phyloP scores from a whole-genome alignment of 345 rosid species.

The Melastoma malabathricum region DNA sequence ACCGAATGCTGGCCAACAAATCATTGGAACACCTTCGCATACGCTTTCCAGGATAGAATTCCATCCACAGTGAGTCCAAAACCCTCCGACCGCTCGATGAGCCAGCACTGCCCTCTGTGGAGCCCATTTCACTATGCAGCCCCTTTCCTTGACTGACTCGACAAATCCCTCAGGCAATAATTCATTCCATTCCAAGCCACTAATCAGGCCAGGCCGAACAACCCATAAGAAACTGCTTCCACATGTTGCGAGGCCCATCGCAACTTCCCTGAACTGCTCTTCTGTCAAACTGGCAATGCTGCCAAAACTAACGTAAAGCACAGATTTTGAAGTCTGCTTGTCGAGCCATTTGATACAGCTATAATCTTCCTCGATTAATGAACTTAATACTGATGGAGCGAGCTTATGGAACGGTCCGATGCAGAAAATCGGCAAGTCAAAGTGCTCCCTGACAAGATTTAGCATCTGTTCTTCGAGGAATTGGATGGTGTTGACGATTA shows the following conservation, averaged over 20 bases:
- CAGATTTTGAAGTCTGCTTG: slow-evolving; percentile 10
- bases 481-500: slow-evolving; percentile 14
- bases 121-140: slow-evolving; percentile 21
- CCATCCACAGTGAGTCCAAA: slow-evolving; percentile 25
- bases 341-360: slow-evolving; percentile 17
- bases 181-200: slow-evolving; percentile 8
- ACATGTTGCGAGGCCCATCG: slow-evolving; percentile 16
- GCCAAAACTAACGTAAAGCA: slow-evolving; percentile 19
- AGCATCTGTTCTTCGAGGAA: slow-evolving; percentile 13
- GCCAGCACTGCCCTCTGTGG: slow-evolving; percentile 18
- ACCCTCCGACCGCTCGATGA: slow-evolving; percentile 17
- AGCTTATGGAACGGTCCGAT: slow-evolving; percentile 18
- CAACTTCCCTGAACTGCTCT: slow-evolving; percentile 11
- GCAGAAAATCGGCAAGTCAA: slow-evolving; percentile 6
- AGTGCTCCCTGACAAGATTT: slow-evolving; percentile 1
- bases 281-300: slow-evolving; percentile 15
- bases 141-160: slow-evolving; percentile 9
- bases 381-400: slow-evolving; percentile 4
- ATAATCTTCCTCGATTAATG: slow-evolving; percentile 11
- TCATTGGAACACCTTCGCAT: slow-evolving; percentile 14
- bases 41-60: slow-evolving; percentile 16
- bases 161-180: slow-evolving; percentile 7
- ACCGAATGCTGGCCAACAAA: slow-evolving; percentile 12
- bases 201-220: slow-evolving; percentile 10
- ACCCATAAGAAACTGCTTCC: slow-evolving; percentile 21